Percentiles rank a stretch among this genome's conserved stretches.
These are phyloP conservation scores for Aureobasidium uvarum DNA, from an alignment of 2,329 filamentous ascomycete species.

Conservation along the genomic window DNA sequence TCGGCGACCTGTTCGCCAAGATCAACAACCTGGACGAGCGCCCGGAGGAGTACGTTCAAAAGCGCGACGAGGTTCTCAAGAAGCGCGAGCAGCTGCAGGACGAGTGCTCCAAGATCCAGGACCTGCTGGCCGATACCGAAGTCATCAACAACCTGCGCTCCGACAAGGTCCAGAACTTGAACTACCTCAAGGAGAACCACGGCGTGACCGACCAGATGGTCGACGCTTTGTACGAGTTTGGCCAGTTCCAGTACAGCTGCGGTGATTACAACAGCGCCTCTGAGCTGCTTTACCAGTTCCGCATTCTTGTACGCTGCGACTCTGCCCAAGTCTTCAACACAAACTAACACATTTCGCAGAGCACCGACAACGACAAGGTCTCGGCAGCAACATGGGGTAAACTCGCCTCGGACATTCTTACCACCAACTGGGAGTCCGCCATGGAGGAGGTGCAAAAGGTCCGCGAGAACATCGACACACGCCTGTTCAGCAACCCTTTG, in stretches of 20 bases:
- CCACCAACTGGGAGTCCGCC: constrained; percentile 89
- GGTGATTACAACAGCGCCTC: constrained; percentile 88
- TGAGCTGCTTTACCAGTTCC: constrained; percentile 95
- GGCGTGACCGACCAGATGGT: constrained; percentile 95
- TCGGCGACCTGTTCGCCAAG: constrained; percentile 86
- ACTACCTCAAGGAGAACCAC: constrained; percentile 95
- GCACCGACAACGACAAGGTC: constrained; percentile 98
- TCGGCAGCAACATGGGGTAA: constrained; percentile 96
- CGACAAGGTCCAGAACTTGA: constrained; percentile 98
- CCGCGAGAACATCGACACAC: constrained; percentile 87
- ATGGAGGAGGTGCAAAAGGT: constrained; percentile 90
- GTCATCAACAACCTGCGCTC: constrained; percentile 88
- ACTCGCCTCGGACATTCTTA: constrained; percentile 92
- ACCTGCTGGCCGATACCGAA: constrained; percentile 80
- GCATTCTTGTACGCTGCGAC: constrained; percentile 62
- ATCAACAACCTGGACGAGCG: constrained; percentile 75
- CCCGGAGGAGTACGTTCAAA: constrained; percentile 82
- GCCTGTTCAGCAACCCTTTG: constrained; percentile 93
- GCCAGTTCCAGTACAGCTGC: constrained; percentile 97
- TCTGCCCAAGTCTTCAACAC: neutral
- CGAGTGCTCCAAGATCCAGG: constrained; percentile 83
- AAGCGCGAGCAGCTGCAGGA: constrained; percentile 80
- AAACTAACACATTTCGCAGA: constrained; percentile 44
- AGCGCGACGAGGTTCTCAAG: constrained; percentile 83
- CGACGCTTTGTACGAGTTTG: constrained; percentile 90